Base-by-base conservation (phyloP, 768 basidiomycete species). In the Mrakia blollopis region DNA sequence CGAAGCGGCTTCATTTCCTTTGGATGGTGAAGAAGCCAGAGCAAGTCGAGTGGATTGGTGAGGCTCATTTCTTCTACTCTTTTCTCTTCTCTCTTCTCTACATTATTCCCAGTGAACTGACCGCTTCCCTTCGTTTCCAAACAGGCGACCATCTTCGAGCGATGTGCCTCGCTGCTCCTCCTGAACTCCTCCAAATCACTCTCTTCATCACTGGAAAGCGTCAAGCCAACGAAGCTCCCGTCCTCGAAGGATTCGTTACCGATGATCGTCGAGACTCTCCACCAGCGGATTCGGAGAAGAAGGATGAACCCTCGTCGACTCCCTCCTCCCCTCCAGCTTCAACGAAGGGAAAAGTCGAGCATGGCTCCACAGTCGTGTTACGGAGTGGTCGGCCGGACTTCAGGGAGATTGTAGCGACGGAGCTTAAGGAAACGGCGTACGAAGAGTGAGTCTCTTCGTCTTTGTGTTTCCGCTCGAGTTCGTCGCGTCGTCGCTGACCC, bases 1-100 rank as follows among this genome's bases (percentile, higher is more conserved):
- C 78, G 3, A 65, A 75, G 35, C 28, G 78, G 1, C 57, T 78
- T 11, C 41, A 68, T 9, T 75, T 78, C 54, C 60, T 75, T 5
- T 78, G 78, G 78, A 76, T 78, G 74, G 78, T 78, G 32, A 78
- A 78, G 54, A 62, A 70, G 50, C 73, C 78, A 23, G 78, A 68
- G 39, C 65, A 68, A 23, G 65, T 57, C 25, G 57, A 57, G n/a
- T 57, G 57, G 57, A 57, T 57, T 4, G 57, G 57, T 57, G 25
- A 57, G 57, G 21, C 37, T 41, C 16, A 67, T 1, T 37, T 25
- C 39, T 44, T 30, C 18, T 60, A 11, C 60, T 61, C 13, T 30
- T 47, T 28, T 35, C 6, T 9, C 39, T 63, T 47, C 10, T 30
- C 69, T 47, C 44, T 4, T 50, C 47, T 50, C 47, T 50, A 50